Percentiles rank a stretch among this genome's conserved stretches.
Evolutionary conservation across 2,329 filamentous ascomycete species (phyloP).

Genomic region (Lecanosticta acicola): DNA sequence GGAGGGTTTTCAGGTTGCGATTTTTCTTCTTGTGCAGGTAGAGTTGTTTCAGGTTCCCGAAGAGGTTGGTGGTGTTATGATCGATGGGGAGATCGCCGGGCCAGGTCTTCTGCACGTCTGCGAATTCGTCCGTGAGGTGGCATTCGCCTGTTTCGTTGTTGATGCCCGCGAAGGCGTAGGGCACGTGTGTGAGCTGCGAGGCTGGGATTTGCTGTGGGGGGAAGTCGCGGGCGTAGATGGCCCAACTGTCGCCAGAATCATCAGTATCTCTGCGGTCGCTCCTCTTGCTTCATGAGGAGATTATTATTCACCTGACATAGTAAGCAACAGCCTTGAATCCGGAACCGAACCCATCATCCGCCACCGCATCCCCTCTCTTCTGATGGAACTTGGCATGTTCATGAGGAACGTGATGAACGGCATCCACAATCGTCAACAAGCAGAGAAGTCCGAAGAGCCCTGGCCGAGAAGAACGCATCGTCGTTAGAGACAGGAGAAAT

Average conservation of each 20-base stretch:
- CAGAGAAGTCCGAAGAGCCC: neutral
- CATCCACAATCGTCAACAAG: neutral
- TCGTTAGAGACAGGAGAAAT: neutral
- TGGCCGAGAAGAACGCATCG: too few species aligned
- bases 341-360: conserved; percentile 10
- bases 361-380: neutral
- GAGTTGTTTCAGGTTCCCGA: conserved; percentile 71
- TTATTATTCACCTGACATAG: too few species aligned
- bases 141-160: conserved; percentile 72
- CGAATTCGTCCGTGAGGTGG: conserved; percentile 60
- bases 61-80: conserved; percentile 41
- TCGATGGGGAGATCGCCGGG: conserved; percentile 54
- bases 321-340: conserved; percentile 65
- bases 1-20: conserved; percentile 68
- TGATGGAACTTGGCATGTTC: conserved; percentile 16
- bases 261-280: conserved; percentile 7
- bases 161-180: conserved; percentile 87
- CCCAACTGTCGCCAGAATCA: conserved; percentile 17
- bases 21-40: conserved; percentile 68
- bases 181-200: conserved; percentile 75
- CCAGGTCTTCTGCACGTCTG: conserved; percentile 65
- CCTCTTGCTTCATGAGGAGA: too few species aligned
- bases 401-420: conserved; percentile 2
- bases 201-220: conserved; percentile 72
- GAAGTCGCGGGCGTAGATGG: conserved; percentile 68